Evolutionary conservation across 108 stramenopile species (phyloP).

Genomic region (Parietichytrium sp.): DNA sequence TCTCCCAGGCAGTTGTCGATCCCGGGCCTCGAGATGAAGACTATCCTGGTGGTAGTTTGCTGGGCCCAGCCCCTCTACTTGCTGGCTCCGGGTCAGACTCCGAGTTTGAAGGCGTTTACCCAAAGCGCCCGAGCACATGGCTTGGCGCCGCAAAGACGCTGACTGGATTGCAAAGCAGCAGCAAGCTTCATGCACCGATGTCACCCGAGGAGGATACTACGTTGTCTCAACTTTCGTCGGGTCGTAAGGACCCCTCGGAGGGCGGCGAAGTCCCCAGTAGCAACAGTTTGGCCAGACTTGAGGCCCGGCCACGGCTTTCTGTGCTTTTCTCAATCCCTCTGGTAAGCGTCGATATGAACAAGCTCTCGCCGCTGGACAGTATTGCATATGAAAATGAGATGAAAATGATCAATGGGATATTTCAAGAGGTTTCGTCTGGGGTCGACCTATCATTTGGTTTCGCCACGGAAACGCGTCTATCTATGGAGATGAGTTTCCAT

Average conservation of each 20-base stretch:
- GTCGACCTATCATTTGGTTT: constrained; percentile 31
- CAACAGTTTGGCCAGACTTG: background rate
- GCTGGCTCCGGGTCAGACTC: no score
- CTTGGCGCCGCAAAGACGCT: background rate
- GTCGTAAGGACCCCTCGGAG: no score
- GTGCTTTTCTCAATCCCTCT: constrained; percentile 20
- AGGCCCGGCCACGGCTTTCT: background rate
- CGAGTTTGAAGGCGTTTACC: background rate
- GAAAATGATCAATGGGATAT: background rate
- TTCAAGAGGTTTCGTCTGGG: background rate
- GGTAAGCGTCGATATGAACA: background rate
- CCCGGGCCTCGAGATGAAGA: no score
- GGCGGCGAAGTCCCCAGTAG: no score
- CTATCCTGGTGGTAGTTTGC: no score
- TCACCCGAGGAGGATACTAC: background rate
- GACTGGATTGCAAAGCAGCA: background rate
- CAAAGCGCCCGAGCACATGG: background rate
- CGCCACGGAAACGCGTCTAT: background rate
- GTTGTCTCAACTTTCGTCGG: no score
- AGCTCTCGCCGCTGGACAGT: background rate
- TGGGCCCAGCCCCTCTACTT: no score
- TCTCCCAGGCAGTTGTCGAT: no score
- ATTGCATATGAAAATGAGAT: constrained; percentile 5
- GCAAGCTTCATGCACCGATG: background rate
- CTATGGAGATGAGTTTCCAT: background rate